Base-by-base conservation (phyloP, 495 filamentous ascomycete species). In the Cercophora newfieldiana region DNA sequence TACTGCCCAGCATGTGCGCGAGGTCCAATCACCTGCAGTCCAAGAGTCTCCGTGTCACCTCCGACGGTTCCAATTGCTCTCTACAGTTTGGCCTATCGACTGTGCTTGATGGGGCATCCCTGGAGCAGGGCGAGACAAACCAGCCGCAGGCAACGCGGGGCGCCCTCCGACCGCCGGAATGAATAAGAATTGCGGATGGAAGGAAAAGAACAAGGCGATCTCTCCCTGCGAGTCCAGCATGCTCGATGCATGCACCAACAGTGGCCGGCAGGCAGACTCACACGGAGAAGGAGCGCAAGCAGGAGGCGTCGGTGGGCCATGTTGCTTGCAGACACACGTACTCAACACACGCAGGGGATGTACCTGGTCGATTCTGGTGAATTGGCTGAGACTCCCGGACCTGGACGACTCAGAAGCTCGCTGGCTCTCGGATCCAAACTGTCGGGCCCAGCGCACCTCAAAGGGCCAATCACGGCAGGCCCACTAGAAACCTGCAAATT, bases 401-500 rank as follows among this genome's bases (percentile, higher is more conserved):
- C 49, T 26, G 30, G 48, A 63, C 61, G 47, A 63, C 48, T 47
- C 50, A 63, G 61, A 63, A 31, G 50, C 48, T 21, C 57, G 6
- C 21, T 25, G 21, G n/a, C 16, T 5, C 8, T 48, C 61, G 61
- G 61, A 63, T 63, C 61, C 61, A 63, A 55, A 54, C 61, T 63
- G 61, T 63, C 61, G 61, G 61, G 61, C 37, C 61, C 29, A n/a
- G n/a, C n/a, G n/a, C n/a, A n/a, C n/a, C 33, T 18, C 21, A n/a
- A 30, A n/a, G n/a, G n/a, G 21, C 61, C 48, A 63, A 63, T 63
- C 50, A 55, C 12, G 10, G 12, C 37, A 16, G 37, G 37, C 37
- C 37, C 10, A 44, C 8, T 33, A 44, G 18, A 44, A 44, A 8
- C 10, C 37, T 14, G 37, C 37, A 44, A 44, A 44, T 44, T 44